Conservation (phyloP, 1,284 basidiomycete species). For the Stygiomarasmius scandens region DNA sequence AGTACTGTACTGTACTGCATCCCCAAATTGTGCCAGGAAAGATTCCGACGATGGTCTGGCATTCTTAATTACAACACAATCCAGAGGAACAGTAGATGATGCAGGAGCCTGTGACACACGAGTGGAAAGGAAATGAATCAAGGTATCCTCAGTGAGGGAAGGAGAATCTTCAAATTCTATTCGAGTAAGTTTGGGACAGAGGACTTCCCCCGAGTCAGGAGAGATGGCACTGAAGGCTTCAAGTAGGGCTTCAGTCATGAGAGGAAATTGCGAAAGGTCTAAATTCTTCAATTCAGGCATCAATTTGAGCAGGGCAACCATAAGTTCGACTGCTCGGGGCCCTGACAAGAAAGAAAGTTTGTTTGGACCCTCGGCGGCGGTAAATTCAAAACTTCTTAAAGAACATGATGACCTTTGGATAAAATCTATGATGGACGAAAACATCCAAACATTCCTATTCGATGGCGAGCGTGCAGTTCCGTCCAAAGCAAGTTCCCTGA, state of each 20-base stretch:
- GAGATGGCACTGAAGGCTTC: not conserved
- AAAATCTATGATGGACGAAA: not conserved
- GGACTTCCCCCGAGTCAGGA: not conserved
- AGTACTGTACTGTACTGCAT: no score
- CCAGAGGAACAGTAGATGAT: not conserved
- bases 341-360: not conserved
- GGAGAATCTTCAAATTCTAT: not conserved
- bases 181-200: constrained; percentile 3
- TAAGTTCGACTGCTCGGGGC: not conserved
- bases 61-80: no score
- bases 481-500: not conserved
- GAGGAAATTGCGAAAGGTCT: not conserved
- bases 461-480: not conserved
- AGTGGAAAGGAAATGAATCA: not conserved
- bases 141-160: not conserved
- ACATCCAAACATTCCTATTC: no score
- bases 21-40: no score
- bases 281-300: constrained; percentile 2
- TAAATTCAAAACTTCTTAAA: not conserved
- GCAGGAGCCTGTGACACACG: not conserved
- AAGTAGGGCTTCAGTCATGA: constrained; percentile 6
- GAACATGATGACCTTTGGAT: constrained; percentile 3
- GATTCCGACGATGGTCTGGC: no score
- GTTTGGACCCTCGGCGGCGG: not conserved
- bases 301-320: not conserved